These are phyloP conservation scores for Nicotiana attenuata DNA, from an alignment of 257 asterid genomes.

Conservation along the genomic window DNA sequence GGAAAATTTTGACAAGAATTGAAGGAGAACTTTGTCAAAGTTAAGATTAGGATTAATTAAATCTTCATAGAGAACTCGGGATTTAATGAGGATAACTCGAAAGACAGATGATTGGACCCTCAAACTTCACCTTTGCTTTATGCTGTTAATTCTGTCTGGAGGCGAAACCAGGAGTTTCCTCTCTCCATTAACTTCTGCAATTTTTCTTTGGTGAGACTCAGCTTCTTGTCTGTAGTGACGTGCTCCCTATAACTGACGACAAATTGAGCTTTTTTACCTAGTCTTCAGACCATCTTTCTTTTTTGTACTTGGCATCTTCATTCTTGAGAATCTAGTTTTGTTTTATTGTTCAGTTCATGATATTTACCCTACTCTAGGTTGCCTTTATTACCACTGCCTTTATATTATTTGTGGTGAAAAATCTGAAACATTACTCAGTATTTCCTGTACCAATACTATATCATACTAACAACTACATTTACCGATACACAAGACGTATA, in stretches of 20 bases:
- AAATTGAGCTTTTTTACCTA: not conserved
- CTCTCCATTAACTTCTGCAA: constrained; percentile 3
- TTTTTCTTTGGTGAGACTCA: constrained; percentile 1
- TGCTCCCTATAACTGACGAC: not conserved
- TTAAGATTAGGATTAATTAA: not conserved
- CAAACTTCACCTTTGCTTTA: not conserved
- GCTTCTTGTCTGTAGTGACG: not conserved
- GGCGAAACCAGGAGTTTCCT: not conserved
- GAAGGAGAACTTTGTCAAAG: not conserved
- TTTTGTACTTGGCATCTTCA: not conserved
- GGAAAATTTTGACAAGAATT: not conserved
- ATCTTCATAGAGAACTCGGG: not conserved
- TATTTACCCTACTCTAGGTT: not conserved
- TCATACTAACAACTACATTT: not conserved
- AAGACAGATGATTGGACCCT: not conserved
- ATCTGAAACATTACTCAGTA: not conserved
- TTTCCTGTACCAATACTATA: not conserved
- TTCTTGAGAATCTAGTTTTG: not conserved
- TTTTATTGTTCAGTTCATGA: not conserved
- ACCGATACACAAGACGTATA: not conserved
- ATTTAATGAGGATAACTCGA: not conserved
- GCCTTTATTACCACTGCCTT: not conserved
- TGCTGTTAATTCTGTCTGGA: not conserved
- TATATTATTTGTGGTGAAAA: not conserved
- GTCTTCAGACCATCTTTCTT: not conserved